Evolutionary conservation across 441 rosid species (phyloP), one percentile per base, ranked within the genome.

Genomic region (Capsella rubella): DNA sequence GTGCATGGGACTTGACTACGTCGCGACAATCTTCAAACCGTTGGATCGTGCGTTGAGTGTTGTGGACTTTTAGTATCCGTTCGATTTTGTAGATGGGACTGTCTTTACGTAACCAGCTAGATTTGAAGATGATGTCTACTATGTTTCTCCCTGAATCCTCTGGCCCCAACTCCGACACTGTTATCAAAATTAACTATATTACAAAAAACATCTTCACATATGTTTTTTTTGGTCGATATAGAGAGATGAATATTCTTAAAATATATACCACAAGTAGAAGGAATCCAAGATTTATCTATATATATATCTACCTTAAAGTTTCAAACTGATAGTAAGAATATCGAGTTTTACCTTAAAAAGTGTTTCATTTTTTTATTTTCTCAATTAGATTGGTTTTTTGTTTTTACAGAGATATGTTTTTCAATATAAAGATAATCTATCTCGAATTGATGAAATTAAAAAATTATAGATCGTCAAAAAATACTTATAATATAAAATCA

Each of bases 11-110:
- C 79, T 89, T 94, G 62, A 94, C 92, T 6, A 88, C 83, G 63
- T 91, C 93, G 3, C 98, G 86, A 79, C 95, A 87, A 74, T 91
- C 95, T 83, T 94, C 97, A 47, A 94, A 94, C 72, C 96, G 93
- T 79, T 91, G 98, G 89, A 94, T 94, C 3, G 97, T 94, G 1
- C 91, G 85, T 43, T 87, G 97, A 10, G 95, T 87, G 83, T 90
- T 94, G 82, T 94, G 96, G 82, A 94, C 90, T 67, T 91, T 94
- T 37, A 94, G 21, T 75, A 94, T 94, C 81, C 97, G 92, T 72
- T 90, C 98, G 87, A 94, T 90, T 66, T 79, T 78, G 81, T 87
- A 94, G 66, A 83, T 73, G 0, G 98, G 89, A 62, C 78, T 91
- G 67, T 91, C 96, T 73, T 90, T 89, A 35, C 86, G 87, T 6